phyloP scores from a whole-genome alignment of 1,284 basidiomycete genomes.

The Tilletia setariae region DNA sequence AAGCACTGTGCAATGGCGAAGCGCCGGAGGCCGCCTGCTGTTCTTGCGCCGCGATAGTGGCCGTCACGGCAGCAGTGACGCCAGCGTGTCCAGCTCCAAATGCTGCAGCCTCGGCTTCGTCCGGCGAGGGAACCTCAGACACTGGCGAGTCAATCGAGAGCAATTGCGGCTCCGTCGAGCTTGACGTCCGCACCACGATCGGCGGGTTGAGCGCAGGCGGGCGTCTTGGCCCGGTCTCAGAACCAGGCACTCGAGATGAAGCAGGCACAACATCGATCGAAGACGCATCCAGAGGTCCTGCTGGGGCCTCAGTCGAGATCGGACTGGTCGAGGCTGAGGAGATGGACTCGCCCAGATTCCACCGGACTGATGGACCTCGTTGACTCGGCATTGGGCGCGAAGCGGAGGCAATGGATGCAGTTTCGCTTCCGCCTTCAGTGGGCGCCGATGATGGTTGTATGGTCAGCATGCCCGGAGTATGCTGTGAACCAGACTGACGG shows the following conservation, averaged over 20 bases:
- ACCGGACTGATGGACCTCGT: background rate
- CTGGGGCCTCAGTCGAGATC: background rate
- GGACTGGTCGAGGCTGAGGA: background rate
- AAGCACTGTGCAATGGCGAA: background rate
- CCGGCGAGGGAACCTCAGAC: background rate
- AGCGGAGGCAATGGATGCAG: background rate
- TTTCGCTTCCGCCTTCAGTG: background rate
- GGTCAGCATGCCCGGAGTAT: background rate
- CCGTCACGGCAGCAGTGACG: background rate
- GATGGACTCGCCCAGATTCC: background rate
- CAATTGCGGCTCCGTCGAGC: background rate
- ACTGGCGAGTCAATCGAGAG: background rate
- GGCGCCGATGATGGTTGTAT: background rate
- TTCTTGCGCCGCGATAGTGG: background rate
- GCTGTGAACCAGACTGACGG: background rate
- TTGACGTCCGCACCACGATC: background rate
- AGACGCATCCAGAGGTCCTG: background rate
- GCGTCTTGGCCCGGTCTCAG: background rate
- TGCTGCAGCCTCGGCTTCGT: background rate
- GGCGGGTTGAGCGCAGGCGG: background rate
- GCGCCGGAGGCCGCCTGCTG: background rate
- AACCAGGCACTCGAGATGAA: conserved; percentile 5
- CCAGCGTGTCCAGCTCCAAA: no score
- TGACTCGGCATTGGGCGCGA: background rate
- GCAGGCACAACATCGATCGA: background rate